Conservation (phyloP, 2,329 filamentous ascomycete species). For the Fusarium aywerte region DNA sequence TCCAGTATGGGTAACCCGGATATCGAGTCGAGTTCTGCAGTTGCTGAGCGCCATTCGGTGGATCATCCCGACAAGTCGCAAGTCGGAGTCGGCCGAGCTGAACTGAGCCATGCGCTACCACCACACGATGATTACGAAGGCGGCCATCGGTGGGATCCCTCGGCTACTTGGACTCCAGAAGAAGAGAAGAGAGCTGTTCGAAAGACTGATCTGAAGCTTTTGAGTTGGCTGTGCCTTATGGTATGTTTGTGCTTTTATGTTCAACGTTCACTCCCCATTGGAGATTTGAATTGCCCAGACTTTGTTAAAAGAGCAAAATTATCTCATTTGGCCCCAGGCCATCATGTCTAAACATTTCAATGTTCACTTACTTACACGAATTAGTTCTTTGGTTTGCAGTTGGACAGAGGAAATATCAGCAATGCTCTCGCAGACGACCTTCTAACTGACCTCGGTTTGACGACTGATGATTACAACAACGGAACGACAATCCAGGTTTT, state of each 20-base stretch:
- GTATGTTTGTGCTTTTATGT: conserved; percentile 29
- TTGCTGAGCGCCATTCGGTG: conserved; percentile 40
- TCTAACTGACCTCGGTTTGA: conserved; percentile 62
- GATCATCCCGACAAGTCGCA: conserved; percentile 41
- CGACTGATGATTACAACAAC: conserved; percentile 66
- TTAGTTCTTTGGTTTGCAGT: conserved; percentile 69
- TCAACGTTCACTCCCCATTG: too few relatives aligned
- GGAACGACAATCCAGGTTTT: conserved; percentile 67
- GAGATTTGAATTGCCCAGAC: too few relatives aligned
- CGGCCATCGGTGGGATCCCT: conserved; percentile 55
- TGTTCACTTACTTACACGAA: conserved; percentile 28
- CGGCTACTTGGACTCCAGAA: conserved; percentile 61
- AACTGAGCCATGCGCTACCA: conserved; percentile 48
- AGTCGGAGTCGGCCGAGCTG: conserved; percentile 53
- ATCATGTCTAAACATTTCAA: not conserved
- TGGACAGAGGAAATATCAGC: conserved; percentile 71
- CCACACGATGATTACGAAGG: conserved; percentile 54
- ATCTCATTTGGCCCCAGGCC: too few relatives aligned
- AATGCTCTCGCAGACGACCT: conserved; percentile 72
- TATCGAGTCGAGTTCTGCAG: conserved; percentile 46
- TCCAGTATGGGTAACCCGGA: conserved; percentile 43
- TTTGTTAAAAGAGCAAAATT: too few relatives aligned
- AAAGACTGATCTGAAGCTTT: conserved; percentile 60
- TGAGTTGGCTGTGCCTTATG: conserved; percentile 59
- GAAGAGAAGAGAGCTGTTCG: conserved; percentile 67